Evolutionary conservation across 768 basidiomycete species (phyloP), one percentile per base, ranked within the genome.

Genomic region (Aureoboletus auriporus): DNA sequence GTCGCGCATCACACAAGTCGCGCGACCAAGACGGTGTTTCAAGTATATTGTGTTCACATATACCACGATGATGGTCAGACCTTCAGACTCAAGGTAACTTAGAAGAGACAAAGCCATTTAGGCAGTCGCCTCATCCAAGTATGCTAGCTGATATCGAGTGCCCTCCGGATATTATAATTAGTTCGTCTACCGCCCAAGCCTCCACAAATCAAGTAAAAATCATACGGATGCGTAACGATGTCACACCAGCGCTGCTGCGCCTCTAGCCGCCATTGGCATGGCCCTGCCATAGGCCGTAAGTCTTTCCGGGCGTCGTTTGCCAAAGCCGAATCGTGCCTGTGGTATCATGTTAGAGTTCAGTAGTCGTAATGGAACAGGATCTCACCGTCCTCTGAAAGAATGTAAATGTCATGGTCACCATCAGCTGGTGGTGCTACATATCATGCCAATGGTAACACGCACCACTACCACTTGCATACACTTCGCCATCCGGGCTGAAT

Each of bases 381-480:
- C 80, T 67, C 52, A 84, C 88, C 86, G 64, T 89, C 87, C 84
- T 90, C 85, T 89, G 64, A 44, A 39, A 48, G 56, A 37, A 36
- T 23, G 42, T 39, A 51, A 49, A 54, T 42, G 13, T 52, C 28
- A 39, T 50, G 20, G 53, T 44, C 13, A 13, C 23, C n/a, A 39
- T 55, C 39, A 59, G 54, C 47, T 46, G 41, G 30, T 31, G 30
- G 36, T 27, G 44, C 12, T 10, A 9, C 8, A 43, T 47, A 41
- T 45, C 46, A 38, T 42, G 53, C 13, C 38, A 51, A 49, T 16
- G 36, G 48, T 35, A 34, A 45, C 20, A 80, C 89, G 73, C 67
- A 86, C 95, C 95, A 59, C 91, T 94, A 43, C 95, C 96, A 60
- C 90, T 93, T 31, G 95, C 95, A 66, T 91, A 98, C 75, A 96